These are phyloP conservation scores for Leccinellum luteum DNA, from an alignment of 768 basidiomycete genomes.

Conservation along the genomic window DNA sequence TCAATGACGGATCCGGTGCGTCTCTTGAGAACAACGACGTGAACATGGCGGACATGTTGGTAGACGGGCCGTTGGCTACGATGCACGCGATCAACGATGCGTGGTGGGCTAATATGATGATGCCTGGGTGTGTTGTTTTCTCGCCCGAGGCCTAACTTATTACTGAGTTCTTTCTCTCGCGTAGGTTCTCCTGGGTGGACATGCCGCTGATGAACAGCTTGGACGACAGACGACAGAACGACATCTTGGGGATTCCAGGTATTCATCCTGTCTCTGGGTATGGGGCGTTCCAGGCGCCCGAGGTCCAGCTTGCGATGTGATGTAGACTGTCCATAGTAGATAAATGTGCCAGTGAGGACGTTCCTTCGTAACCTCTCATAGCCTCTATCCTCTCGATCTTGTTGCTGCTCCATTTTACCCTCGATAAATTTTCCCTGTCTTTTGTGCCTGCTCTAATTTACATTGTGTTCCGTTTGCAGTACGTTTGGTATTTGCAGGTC, in stretches of 20 bases:
- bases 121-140: constrained; percentile 55
- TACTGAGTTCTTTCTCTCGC: background rate
- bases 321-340: too few species aligned
- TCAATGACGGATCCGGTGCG: background rate
- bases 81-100: constrained; percentile 70
- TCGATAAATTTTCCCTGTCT: background rate
- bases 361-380: too few species aligned
- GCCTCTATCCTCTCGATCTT: background rate
- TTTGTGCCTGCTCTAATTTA: background rate
- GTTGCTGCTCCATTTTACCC: background rate
- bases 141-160: background rate
- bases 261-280: constrained; percentile 21
- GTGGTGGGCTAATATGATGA: constrained; percentile 82
- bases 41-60: constrained; percentile 23
- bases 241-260: constrained; percentile 14
- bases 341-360: background rate
- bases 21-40: constrained; percentile 14
- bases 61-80: constrained; percentile 61
- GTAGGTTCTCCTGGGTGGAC: constrained; percentile 34
- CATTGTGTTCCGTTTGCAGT: background rate
- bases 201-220: constrained; percentile 23
- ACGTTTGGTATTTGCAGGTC: too few species aligned
- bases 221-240: constrained; percentile 11
- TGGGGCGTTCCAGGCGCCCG: constrained; percentile 15
- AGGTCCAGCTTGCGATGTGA: constrained; percentile 28